phyloP scores from a whole-genome alignment of 2,329 filamentous ascomycete species.

The Monosporascus ibericus region DNA sequence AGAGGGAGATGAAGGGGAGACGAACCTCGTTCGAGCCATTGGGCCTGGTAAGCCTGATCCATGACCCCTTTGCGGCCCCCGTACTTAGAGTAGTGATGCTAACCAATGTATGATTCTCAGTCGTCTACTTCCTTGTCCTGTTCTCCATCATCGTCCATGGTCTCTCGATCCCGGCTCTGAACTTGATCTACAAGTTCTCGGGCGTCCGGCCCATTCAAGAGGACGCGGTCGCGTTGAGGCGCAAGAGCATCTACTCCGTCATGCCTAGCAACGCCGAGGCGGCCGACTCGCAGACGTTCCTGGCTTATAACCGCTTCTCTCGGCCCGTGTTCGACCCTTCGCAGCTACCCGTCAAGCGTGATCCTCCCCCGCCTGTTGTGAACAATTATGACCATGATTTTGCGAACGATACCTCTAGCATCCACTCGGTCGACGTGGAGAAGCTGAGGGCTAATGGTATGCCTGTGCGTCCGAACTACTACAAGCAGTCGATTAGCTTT shows the following conservation, averaged over 20 bases:
- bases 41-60: conserved; percentile 19
- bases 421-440: no score
- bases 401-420: no score
- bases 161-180: conserved; percentile 40
- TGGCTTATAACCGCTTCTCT: conserved; percentile 44
- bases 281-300: conserved; percentile 31
- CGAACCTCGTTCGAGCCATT: conserved; percentile 30
- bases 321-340: conserved; percentile 23
- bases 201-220: conserved; percentile 37
- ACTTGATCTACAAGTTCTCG: conserved; percentile 30
- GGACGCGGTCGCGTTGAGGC: conserved; percentile 32
- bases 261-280: conserved; percentile 34
- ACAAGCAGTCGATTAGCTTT: no score
- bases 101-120: conserved; percentile 2
- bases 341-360: neutral
- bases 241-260: conserved; percentile 29
- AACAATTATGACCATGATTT: no score
- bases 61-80: no score
- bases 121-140: conserved; percentile 36
- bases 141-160: conserved; percentile 41
- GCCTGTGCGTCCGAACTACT: no score
- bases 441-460: no score
- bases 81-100: no score
- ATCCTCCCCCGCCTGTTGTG: neutral
- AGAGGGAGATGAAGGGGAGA: conserved; percentile 11